A percentile compares a stretch with the other conserved stretches of the same genome.
phyloP scores from a whole-genome alignment of 805 yeast genomes.

The Isabelozyma rhagii region DNA sequence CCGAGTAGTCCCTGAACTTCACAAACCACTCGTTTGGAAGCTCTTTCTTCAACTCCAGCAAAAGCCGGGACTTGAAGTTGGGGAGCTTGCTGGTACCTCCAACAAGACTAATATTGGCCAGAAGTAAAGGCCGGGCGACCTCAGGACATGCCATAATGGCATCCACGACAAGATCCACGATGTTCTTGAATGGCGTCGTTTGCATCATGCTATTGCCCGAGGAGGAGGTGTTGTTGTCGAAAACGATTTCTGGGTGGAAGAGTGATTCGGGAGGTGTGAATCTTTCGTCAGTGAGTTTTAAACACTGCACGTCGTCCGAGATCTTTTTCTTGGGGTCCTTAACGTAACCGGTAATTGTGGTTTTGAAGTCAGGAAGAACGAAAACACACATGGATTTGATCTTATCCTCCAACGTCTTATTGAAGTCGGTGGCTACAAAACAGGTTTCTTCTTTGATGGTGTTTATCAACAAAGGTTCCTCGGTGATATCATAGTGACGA shows the following conservation, averaged over 20 bases:
- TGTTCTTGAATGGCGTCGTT: slow-evolving; percentile 55
- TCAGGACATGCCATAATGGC: slow-evolving; percentile 70
- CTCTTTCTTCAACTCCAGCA: slow-evolving; percentile 60
- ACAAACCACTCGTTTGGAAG: slow-evolving; percentile 72
- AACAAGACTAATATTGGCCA: slow-evolving; percentile 71
- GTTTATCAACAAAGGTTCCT: slow-evolving; percentile 81
- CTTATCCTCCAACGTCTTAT: slow-evolving; percentile 38
- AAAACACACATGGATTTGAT: slow-evolving; percentile 54
- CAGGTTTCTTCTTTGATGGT: slow-evolving; percentile 79
- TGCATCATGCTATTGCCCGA: slow-evolving; percentile 29
- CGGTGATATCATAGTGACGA: slow-evolving; percentile 89
- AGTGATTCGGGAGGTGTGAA: slow-evolving; percentile 84
- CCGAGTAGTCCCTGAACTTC: slow-evolving; percentile 33
- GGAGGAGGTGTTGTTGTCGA: slow-evolving; percentile 31
- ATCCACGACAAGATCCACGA: slow-evolving; percentile 77
- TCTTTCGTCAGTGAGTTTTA: slow-evolving; percentile 76
- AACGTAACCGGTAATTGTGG: slow-evolving; percentile 74
- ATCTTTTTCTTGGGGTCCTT: slow-evolving; percentile 24
- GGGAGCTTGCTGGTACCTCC: slow-evolving; percentile 82
- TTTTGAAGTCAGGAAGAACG: slow-evolving; percentile 83
- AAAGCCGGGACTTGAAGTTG: slow-evolving; percentile 62
- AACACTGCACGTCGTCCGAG: slow-evolving; percentile 56
- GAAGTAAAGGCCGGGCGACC: slow-evolving; percentile 66
- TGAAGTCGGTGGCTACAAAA: slow-evolving; percentile 62
- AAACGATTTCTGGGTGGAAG: slow-evolving; percentile 74